These are phyloP conservation scores for Xylariaceae sp. DNA, from an alignment of 2,329 filamentous ascomycete genomes.

Conservation along the genomic window DNA sequence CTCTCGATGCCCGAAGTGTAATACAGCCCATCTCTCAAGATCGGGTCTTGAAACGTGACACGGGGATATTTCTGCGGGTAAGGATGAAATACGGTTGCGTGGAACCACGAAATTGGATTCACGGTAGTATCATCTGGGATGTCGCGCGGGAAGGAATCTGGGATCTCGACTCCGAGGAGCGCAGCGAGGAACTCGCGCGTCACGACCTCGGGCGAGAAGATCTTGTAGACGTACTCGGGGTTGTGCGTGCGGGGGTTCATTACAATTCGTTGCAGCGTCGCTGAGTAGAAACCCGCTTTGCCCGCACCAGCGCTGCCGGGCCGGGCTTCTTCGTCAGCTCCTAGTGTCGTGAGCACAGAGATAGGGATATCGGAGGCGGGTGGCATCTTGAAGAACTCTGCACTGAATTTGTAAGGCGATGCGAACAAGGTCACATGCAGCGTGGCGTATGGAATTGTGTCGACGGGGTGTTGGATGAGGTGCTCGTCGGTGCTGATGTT, in stretches of 20 bases:
- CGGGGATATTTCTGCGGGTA: slow-evolving; percentile 86
- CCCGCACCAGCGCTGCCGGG: slow-evolving; percentile 61
- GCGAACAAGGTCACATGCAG: slow-evolving; percentile 90
- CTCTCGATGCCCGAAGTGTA: slow-evolving; percentile 79
- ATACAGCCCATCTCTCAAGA: slow-evolving; percentile 65
- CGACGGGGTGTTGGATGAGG: slow-evolving; percentile 67
- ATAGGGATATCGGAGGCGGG: slow-evolving; percentile 61
- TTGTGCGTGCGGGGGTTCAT: slow-evolving; percentile 57
- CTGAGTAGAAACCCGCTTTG: slow-evolving; percentile 77
- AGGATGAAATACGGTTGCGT: slow-evolving; percentile 74
- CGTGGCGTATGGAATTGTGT: slow-evolving; percentile 78
- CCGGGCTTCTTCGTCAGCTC: slow-evolving; percentile 50
- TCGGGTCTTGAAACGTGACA: slow-evolving; percentile 80
- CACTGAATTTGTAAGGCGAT: slow-evolving; percentile 69
- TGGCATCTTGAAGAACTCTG: slow-evolving; percentile 68
- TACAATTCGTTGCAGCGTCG: slow-evolving; percentile 68
- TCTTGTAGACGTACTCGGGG: slow-evolving; percentile 62
- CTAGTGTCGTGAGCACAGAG: slow-evolving; percentile 80
- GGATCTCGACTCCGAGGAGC: slow-evolving; percentile 49
- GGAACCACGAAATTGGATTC: slow-evolving; percentile 69
- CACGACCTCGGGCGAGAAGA: slow-evolving; percentile 58
- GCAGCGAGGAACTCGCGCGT: slow-evolving; percentile 52
- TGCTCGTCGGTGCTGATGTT: slow-evolving; percentile 48
- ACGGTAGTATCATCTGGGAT: slow-evolving; percentile 31
- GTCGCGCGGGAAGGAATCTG: slow-evolving; percentile 36